phyloP scores from a whole-genome alignment of 495 filamentous ascomycete species.

The Annulohypoxylon stygium region DNA sequence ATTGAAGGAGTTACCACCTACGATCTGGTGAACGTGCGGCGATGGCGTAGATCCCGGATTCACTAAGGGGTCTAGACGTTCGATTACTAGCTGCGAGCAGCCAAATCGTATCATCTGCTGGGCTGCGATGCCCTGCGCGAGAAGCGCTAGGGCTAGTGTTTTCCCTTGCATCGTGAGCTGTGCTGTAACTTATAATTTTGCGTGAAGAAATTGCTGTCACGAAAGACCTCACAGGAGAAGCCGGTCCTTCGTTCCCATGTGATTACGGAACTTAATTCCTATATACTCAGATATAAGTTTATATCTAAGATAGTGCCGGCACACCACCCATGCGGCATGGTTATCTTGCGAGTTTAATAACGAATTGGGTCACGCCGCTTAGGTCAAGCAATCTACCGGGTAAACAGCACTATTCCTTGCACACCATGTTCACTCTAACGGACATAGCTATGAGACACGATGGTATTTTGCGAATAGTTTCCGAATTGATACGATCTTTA shows the following conservation, averaged over 20 bases:
- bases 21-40: conserved; percentile 56
- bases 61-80: conserved; percentile 55
- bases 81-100: conserved; percentile 57
- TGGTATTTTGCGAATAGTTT: neutral
- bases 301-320: conserved; percentile 27
- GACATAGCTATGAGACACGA: neutral
- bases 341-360: conserved; percentile 21
- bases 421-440: neutral
- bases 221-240: conserved; percentile 15
- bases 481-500: too few species aligned
- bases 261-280: conserved; percentile 23
- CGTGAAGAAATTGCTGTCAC: conserved; percentile 6
- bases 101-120: conserved; percentile 59
- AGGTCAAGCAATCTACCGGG: conserved; percentile 43
- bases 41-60: conserved; percentile 51
- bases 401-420: conserved; percentile 10
- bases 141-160: conserved; percentile 31
- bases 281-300: conserved; percentile 24
- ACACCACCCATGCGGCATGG: neutral
- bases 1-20: conserved; percentile 57
- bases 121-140: conserved; percentile 38
- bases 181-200: conserved; percentile 3
- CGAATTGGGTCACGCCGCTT: conserved; percentile 14
- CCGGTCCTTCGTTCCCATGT: neutral
- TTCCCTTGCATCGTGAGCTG: conserved; percentile 48